Conservation (phyloP, 352 stramenopile genomes). For the Nothophytophthora sp. region DNA sequence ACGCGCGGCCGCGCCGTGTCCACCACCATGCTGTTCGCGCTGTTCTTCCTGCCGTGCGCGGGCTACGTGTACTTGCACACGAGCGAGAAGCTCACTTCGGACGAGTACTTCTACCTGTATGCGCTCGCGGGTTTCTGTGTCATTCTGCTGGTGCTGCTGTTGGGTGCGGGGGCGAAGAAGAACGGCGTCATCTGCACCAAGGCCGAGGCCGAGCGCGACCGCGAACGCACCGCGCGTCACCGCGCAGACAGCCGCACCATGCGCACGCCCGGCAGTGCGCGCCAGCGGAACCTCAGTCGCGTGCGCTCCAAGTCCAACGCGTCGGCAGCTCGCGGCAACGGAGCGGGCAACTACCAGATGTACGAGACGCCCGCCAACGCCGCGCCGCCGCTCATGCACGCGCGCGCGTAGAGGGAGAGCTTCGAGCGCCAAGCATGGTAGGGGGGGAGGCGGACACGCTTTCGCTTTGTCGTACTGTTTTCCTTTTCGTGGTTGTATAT, state of each 20-base stretch:
- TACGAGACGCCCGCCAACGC: constrained; percentile 56
- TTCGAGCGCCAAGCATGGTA: constrained; percentile 1
- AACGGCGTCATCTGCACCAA: constrained; percentile 66
- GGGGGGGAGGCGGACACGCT: too few species aligned
- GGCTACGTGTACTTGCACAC: constrained; percentile 65
- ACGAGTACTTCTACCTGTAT: constrained; percentile 64
- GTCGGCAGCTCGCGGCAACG: constrained; percentile 24
- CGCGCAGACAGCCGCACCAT: constrained; percentile 33
- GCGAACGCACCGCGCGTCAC: constrained; percentile 39
- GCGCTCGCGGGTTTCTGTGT: constrained; percentile 47
- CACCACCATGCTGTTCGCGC: constrained; percentile 51
- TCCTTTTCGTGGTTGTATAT: too few species aligned
- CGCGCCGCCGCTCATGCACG: constrained; percentile 39
- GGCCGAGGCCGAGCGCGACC: constrained; percentile 44
- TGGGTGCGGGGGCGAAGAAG: constrained; percentile 56
- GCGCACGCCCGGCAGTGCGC: constrained; percentile 45
- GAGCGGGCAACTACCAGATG: constrained; percentile 45
- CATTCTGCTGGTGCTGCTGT: constrained; percentile 37
- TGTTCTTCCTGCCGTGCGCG: constrained; percentile 58
- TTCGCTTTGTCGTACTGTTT: too few species aligned
- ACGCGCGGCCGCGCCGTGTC: constrained; percentile 48
- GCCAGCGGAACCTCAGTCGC: constrained; percentile 59
- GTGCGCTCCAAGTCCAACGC: constrained; percentile 59
- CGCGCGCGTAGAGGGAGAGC: constrained; percentile 18
- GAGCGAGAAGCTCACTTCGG: constrained; percentile 27